Percentiles rank a stretch among this genome's conserved stretches.
Conservation (phyloP, 352 stramenopile species). For the Phytophthora tentaculata region DNA sequence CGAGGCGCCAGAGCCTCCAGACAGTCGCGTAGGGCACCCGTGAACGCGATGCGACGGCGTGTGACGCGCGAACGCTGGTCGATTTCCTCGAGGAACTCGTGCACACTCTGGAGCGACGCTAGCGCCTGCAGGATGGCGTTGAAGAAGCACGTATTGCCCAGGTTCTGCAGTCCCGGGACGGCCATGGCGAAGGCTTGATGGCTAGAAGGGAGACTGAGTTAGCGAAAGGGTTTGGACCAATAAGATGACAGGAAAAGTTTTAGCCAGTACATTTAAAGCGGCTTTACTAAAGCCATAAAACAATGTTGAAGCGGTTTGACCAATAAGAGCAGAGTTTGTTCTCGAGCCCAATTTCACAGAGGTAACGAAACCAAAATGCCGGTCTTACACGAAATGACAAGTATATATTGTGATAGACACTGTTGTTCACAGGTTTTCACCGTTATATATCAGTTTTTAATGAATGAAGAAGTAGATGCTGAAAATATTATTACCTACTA, state of each 20-base stretch:
- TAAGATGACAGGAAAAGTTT: background rate
- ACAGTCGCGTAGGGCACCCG: conserved; percentile 65
- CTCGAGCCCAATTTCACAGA: too few relatives aligned
- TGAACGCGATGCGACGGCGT: conserved; percentile 57
- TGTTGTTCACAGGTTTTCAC: too few relatives aligned
- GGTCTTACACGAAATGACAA: too few relatives aligned
- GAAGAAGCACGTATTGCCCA: conserved; percentile 93
- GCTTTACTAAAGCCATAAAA: too few relatives aligned
- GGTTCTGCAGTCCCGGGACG: conserved; percentile 77
- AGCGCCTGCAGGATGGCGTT: conserved; percentile 90
- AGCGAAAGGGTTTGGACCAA: conserved; percentile 11
- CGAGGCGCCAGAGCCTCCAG: conserved; percentile 51
- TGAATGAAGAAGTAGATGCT: too few relatives aligned
- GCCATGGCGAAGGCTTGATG: conserved; percentile 11
- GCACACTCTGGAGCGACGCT: conserved; percentile 71
- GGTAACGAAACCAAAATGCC: too few relatives aligned
- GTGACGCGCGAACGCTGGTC: conserved; percentile 49
- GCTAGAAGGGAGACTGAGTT: conserved; percentile 1
- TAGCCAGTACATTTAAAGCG: too few relatives aligned
- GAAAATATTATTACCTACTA: too few relatives aligned
- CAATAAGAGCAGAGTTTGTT: too few relatives aligned
- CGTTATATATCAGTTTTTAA: too few relatives aligned
- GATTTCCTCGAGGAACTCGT: conserved; percentile 73
- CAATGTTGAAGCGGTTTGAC: too few relatives aligned
- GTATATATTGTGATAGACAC: too few relatives aligned